Base-by-base conservation (phyloP, 1,284 basidiomycete genomes). In the Xerocomus minutiporus region DNA sequence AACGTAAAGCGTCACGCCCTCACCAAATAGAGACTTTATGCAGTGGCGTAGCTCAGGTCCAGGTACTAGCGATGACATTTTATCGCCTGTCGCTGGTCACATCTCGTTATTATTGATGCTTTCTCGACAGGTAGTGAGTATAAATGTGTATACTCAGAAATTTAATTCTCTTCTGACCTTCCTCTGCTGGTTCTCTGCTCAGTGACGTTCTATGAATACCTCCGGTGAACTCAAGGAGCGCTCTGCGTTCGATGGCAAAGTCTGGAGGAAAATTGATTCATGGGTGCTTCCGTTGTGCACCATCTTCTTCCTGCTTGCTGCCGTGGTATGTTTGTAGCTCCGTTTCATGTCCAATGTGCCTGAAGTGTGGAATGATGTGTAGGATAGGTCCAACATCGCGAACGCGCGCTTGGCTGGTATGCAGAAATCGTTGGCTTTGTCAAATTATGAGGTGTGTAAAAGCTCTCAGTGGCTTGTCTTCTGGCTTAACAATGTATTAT, bases 321-420 rank as follows among this genome's bases (percentile, higher is more conserved):
- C 74, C 57, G 52, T 81, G 62, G 81, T 81, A 51, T 20, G 42
- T 31, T 31, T 44, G 28, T 7, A 31, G 4, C 28, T 8, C n/a
- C 25, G 15, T 17, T 31, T 31, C 5, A 6, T 17, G 11, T 28
- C 11, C n/a, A 11, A 8, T 9, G 5, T 11, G 9, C n/a, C 4
- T 40, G 9, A 11, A 17, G 11, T 25, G 15, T 26, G 9, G 29
- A 9, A 34, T 26, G 25, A 26, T 26, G 23, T 35, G 44, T 35
- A 36, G 45, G 45, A 46, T 17, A 23, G 34, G 23, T 12, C 20
- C 20, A 46, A 46, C 34, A 35, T 46, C 25, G 45, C 45, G 15
- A 35, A 46, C 15, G 84, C 84, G 15, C 73, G 77, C 1, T 71
- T 85, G 0, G 83, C 81, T 11, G 83, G 83, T 4, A 65, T 85